These are phyloP conservation scores for Juncus effusus DNA, from an alignment of 176 grass and related monocot genomes.

Conservation along the genomic window DNA sequence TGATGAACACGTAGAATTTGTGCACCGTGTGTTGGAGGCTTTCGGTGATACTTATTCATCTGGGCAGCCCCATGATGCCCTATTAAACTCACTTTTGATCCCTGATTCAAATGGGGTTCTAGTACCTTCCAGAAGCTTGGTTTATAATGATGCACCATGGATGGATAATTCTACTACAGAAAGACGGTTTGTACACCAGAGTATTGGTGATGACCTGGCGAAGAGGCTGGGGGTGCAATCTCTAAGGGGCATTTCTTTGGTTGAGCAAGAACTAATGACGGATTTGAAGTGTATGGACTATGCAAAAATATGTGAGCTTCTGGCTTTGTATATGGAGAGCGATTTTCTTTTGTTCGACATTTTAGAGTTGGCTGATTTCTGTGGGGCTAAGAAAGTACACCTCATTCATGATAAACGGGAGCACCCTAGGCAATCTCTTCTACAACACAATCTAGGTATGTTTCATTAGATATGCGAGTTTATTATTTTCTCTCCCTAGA, in stretches of 20 bases:
- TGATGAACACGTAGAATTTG: slow-evolving; percentile 72
- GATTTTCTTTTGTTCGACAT: slow-evolving; percentile 91
- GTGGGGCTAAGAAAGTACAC: slow-evolving; percentile 89
- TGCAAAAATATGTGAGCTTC: slow-evolving; percentile 72
- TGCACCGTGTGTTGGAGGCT: slow-evolving; percentile 87
- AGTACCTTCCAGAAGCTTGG: slow-evolving; percentile 63
- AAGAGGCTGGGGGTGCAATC: slow-evolving; percentile 80
- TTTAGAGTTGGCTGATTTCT: slow-evolving; percentile 86
- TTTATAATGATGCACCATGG: slow-evolving; percentile 97
- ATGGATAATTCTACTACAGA: slow-evolving; percentile 53
- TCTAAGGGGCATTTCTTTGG: slow-evolving; percentile 68
- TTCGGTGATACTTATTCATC: slow-evolving; percentile 70
- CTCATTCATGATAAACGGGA: slow-evolving; percentile 95
- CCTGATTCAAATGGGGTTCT: slow-evolving; percentile 77
- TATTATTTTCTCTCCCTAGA: not conserved
- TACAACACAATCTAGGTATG: slow-evolving; percentile 92
- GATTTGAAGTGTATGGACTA: slow-evolving; percentile 92
- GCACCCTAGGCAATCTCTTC: slow-evolving; percentile 82
- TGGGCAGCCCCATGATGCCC: slow-evolving; percentile 51
- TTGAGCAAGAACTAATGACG: slow-evolving; percentile 84
- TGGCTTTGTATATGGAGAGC: slow-evolving; percentile 73
- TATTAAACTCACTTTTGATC: slow-evolving; percentile 65
- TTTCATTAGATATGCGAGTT: slow-evolving; percentile 16
- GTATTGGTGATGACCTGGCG: slow-evolving; percentile 81
- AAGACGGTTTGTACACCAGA: slow-evolving; percentile 76